Conservation (phyloP, 2,329 filamentous ascomycete genomes). For the Davidsoniella australis region DNA sequence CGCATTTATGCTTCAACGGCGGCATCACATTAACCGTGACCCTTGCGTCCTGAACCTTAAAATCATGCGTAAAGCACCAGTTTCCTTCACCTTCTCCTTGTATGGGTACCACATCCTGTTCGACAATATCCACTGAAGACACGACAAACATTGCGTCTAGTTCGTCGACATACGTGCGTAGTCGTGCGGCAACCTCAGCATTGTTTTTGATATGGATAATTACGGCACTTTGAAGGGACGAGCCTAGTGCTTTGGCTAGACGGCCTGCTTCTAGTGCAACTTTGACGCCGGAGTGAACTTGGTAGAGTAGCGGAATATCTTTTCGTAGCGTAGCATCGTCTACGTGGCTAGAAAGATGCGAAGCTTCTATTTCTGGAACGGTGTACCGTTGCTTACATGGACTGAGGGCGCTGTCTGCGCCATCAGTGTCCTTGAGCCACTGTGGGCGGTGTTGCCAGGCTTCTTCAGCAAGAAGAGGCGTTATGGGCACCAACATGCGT, state of each 20-base stretch:
- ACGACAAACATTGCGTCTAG: constrained; percentile 52
- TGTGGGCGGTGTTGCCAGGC: constrained; percentile 63
- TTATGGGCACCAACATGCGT: constrained; percentile 64
- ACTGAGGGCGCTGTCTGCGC: constrained; percentile 8
- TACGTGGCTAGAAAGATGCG: constrained; percentile 24
- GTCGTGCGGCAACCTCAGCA: constrained; percentile 22
- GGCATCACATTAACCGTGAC: constrained; percentile 30
- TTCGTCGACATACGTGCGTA: constrained; percentile 28
- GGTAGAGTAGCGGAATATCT: constrained; percentile 31
- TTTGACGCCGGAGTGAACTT: constrained; percentile 52
- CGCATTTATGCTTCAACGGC: constrained; percentile 51
- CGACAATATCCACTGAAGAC: constrained; percentile 39
- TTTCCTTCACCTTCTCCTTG: constrained; percentile 11
- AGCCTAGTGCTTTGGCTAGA: constrained; percentile 54
- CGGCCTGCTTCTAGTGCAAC: constrained; percentile 57
- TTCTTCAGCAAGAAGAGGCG: constrained; percentile 73
- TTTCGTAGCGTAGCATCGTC: constrained; percentile 4
- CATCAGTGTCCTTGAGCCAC: constrained; percentile 28
- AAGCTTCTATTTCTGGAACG: constrained; percentile 25
- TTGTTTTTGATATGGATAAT: constrained; percentile 42
- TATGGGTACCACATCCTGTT: constrained; percentile 15
- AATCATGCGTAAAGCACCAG: constrained; percentile 27
- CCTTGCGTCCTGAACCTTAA: constrained; percentile 24
- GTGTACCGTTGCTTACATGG: constrained; percentile 33
- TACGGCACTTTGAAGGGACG: constrained; percentile 51